A percentile compares a stretch with the other conserved stretches of the same genome.
phyloP scores from a whole-genome alignment of 306 rosid species.

The Acacia confusa region DNA sequence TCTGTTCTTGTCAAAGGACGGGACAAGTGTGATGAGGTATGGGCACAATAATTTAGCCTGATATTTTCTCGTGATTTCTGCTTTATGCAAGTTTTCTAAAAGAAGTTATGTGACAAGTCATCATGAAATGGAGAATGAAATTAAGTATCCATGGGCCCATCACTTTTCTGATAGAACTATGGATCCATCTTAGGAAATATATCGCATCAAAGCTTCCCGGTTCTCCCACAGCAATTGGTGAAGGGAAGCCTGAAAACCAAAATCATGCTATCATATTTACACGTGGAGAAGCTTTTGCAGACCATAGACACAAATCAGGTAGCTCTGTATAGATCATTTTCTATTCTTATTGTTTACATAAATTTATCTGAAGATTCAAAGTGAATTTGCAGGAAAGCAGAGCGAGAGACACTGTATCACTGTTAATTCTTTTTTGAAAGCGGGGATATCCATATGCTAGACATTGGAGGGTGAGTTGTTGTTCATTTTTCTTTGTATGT shows the following conservation, averaged over 20 bases:
- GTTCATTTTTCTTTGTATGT: not conserved
- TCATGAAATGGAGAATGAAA: conserved; percentile 18
- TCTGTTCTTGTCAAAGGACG: conserved; percentile 98
- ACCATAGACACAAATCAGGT: no score
- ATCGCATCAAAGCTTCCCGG: conserved; percentile 99
- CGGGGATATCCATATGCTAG: conserved; percentile 83
- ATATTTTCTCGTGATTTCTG: no score
- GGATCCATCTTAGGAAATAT: conserved; percentile 65
- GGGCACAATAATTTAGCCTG: no score
- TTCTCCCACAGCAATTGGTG: conserved; percentile 83
- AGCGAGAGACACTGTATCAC: no score
- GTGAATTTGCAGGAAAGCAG: no score
- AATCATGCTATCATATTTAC: conserved; percentile 96
- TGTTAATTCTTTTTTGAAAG: conserved; percentile 72
- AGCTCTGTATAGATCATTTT: no score
- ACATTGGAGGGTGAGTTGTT: conserved; percentile 74
- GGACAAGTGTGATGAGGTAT: conserved; percentile 91
- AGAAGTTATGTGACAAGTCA: no score
- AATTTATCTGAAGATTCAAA: no score
- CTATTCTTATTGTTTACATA: no score
- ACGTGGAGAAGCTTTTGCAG: no score
- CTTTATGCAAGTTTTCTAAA: no score
- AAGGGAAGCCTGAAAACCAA: conserved; percentile 98
- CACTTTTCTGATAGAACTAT: not conserved
- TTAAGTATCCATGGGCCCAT: not conserved